Percentiles rank a stretch among this genome's conserved stretches.
phyloP scores from a whole-genome alignment of 352 stramenopile genomes.

The Pythium coloratum region DNA sequence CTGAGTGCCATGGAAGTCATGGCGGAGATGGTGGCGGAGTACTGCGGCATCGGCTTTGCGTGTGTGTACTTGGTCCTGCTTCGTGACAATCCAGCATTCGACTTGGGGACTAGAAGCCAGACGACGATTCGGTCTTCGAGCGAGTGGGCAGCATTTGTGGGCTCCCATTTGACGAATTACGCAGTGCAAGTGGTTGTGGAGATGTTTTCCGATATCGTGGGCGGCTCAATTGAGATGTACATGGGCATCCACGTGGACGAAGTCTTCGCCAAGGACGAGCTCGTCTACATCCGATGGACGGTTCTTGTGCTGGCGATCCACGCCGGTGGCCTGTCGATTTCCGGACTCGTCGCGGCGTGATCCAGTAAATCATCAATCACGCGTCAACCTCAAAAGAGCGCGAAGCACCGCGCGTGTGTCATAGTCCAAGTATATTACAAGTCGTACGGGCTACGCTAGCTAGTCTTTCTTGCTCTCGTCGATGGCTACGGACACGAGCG shows the following conservation, averaged over 20 bases:
- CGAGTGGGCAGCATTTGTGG: not conserved
- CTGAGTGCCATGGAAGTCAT: not conserved
- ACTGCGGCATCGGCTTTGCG: constrained; percentile 18
- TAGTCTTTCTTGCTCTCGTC: constrained; percentile 21
- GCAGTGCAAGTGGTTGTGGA: not conserved
- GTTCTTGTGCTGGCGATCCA: not conserved
- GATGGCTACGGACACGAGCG: constrained; percentile 25
- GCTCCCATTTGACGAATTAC: not conserved
- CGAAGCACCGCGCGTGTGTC: too few relatives aligned
- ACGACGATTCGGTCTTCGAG: not conserved
- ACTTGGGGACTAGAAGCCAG: not conserved
- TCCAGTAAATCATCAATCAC: not conserved
- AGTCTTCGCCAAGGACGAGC: not conserved
- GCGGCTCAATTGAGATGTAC: not conserved
- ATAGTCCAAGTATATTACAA: too few relatives aligned
- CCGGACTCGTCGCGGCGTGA: not conserved
- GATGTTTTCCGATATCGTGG: not conserved
- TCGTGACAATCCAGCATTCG: constrained; percentile 2
- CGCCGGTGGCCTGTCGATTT: not conserved
- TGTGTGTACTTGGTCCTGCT: constrained; percentile 4
- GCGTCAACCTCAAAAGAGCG: not conserved
- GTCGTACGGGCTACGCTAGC: not conserved
- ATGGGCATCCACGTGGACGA: constrained; percentile 1
- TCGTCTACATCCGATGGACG: not conserved
- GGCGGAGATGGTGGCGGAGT: constrained; percentile 15